Evolutionary conservation across 2,329 filamentous ascomycete genomes (phyloP).

Genomic region (Aspergillus sp.): DNA sequence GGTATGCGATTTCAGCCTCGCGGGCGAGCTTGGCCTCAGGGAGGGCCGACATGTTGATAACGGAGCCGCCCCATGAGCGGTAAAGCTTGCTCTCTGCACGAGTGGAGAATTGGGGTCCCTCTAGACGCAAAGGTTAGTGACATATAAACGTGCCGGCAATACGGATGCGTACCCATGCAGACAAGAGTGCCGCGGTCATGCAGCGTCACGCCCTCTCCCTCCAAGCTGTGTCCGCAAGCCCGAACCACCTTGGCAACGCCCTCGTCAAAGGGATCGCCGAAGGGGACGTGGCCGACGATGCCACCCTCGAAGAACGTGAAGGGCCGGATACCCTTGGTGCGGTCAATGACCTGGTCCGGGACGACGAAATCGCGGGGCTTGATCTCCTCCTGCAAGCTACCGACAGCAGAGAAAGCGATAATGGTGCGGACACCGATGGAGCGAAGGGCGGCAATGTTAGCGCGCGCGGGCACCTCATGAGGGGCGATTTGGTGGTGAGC

Average conservation of each 20-base stretch:
- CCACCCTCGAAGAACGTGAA: slow-evolving; percentile 88
- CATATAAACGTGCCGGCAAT: background rate
- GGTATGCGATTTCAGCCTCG: slow-evolving; percentile 94
- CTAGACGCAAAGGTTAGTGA: slow-evolving; percentile 44
- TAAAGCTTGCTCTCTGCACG: slow-evolving; percentile 95
- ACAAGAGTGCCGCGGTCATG: slow-evolving; percentile 83
- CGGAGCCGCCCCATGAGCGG: slow-evolving; percentile 85
- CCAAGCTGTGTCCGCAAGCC: slow-evolving; percentile 71
- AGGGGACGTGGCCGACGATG: slow-evolving; percentile 89
- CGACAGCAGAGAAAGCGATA: slow-evolving; percentile 93
- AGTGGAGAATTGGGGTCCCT: slow-evolving; percentile 97
- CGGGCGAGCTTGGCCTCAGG: slow-evolving; percentile 95
- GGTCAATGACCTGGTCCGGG: slow-evolving; percentile 94
- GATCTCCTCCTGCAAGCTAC: slow-evolving; percentile 87
- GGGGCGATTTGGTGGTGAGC: slow-evolving; percentile 84
- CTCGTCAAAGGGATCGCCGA: slow-evolving; percentile 91
- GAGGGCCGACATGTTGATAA: slow-evolving; percentile 97
- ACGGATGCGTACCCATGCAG: slow-evolving; percentile 73
- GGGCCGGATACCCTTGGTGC: slow-evolving; percentile 89
- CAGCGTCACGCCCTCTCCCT: slow-evolving; percentile 79
- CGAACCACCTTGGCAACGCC: slow-evolving; percentile 73
- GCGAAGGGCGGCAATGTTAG: slow-evolving; percentile 97
- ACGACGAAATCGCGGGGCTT: slow-evolving; percentile 95
- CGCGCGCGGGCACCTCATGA: slow-evolving; percentile 89
- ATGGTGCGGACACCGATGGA: slow-evolving; percentile 84